Percentiles rank a stretch among this genome's conserved stretches.
Conservation (phyloP, 2,329 filamentous ascomycete species). For the Cordyceps pruinosa region DNA sequence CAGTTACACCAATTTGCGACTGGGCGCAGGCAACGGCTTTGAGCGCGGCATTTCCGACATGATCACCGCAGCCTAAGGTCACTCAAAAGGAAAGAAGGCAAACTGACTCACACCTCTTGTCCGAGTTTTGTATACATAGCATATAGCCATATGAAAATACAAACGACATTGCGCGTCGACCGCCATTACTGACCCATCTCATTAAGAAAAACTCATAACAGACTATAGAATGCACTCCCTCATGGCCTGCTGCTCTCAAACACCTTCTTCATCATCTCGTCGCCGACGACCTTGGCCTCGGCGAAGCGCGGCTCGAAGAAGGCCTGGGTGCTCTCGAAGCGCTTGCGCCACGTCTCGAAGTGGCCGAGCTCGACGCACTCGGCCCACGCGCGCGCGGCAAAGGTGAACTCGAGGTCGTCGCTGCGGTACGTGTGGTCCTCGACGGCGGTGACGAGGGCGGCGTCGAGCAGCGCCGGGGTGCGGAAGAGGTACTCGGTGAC, state of each 20-base stretch:
- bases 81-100: background rate
- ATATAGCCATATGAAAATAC: background rate
- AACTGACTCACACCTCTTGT: background rate
- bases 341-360: conserved; percentile 86
- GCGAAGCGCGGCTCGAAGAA: conserved; percentile 90
- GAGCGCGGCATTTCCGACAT: conserved; percentile 9
- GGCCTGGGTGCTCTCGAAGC: conserved; percentile 81
- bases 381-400: conserved; percentile 92
- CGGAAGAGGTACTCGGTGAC: conserved; percentile 97
- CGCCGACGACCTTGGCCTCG: conserved; percentile 80
- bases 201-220: background rate
- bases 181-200: background rate
- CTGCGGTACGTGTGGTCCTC: conserved; percentile 88
- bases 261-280: conserved; percentile 96
- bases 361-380: conserved; percentile 87
- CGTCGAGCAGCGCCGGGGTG: conserved; percentile 71
- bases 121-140: conserved; percentile 11
- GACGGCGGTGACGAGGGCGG: conserved; percentile 77
- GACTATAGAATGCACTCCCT: background rate
- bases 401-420: conserved; percentile 95
- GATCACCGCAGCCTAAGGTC: background rate
- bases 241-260: conserved; percentile 60
- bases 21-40: background rate
- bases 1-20: background rate
- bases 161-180: background rate